A percentile compares a stretch with the other conserved stretches of the same genome.
These are phyloP conservation scores for Solanum tarapatanum DNA, from an alignment of 257 asterid species.

Conservation along the genomic window DNA sequence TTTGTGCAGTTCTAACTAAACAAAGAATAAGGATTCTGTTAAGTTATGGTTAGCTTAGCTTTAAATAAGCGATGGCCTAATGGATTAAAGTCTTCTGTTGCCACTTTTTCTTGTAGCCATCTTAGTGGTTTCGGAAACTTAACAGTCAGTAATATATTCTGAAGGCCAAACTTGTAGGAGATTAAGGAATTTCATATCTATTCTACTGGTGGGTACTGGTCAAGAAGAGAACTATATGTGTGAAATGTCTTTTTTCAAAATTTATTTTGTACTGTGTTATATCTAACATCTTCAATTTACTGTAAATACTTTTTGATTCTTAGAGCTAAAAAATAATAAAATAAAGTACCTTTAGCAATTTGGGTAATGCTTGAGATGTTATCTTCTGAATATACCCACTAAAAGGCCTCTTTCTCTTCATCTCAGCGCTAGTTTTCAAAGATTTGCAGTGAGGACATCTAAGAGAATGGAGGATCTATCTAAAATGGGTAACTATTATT, in stretches of 20 bases:
- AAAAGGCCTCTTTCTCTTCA: neutral
- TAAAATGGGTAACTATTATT: conserved; percentile 25
- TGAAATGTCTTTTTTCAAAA: neutral
- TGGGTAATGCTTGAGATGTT: neutral
- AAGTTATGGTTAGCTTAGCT: neutral
- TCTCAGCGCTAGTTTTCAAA: conserved; percentile 54
- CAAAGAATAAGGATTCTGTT: neutral
- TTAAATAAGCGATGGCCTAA: neutral
- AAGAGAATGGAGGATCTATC: conserved; percentile 47
- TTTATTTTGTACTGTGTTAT: neutral
- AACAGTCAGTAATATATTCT: neutral
- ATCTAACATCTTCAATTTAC: neutral
- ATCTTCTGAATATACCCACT: neutral
- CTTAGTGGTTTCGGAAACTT: neutral
- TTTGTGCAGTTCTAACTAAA: neutral
- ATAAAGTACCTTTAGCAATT: neutral
- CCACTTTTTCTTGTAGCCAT: neutral
- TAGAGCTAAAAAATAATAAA: neutral
- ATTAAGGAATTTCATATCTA: neutral
- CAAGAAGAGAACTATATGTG: neutral
- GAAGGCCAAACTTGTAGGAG: neutral
- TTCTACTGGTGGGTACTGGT: neutral
- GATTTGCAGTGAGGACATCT: conserved; percentile 81
- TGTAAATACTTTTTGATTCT: neutral
- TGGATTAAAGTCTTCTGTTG: neutral